Conservation (phyloP, 179 eudicot species). For the Carnegiea gigantea region DNA sequence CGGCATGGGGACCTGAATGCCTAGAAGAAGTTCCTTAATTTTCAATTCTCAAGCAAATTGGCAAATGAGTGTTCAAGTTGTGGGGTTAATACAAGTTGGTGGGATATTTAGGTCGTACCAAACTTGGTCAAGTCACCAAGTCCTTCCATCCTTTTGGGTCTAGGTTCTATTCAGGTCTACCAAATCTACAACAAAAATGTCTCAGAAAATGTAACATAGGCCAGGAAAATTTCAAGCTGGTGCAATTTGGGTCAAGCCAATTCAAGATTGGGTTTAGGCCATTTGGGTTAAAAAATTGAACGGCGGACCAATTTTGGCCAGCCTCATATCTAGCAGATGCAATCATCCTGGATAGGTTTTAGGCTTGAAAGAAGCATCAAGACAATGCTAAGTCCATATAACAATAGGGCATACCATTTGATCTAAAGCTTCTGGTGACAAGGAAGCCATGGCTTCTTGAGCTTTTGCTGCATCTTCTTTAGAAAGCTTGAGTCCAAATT, state of each 20-base stretch:
- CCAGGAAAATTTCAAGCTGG: neutral
- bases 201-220: neutral
- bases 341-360: neutral
- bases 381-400: neutral
- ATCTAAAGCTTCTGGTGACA: conserved; percentile 87
- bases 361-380: neutral
- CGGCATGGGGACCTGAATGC: neutral
- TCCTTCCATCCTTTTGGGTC: neutral
- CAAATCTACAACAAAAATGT: neutral
- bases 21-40: neutral
- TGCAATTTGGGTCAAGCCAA: neutral
- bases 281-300: neutral
- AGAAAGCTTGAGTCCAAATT: conserved; percentile 89
- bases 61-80: neutral
- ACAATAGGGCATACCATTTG: conserved; percentile 61
- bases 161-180: neutral
- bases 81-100: neutral
- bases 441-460: conserved; percentile 92
- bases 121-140: no score
- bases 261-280: neutral
- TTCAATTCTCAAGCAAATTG: neutral
- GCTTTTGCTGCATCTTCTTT: conserved; percentile 95
- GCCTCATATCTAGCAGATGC: neutral
- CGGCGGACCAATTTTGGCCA: neutral
- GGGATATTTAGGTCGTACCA: neutral